Evolutionary conservation across 2,329 filamentous ascomycete genomes (phyloP).

Genomic region (Colletotrichum plurivorum): DNA sequence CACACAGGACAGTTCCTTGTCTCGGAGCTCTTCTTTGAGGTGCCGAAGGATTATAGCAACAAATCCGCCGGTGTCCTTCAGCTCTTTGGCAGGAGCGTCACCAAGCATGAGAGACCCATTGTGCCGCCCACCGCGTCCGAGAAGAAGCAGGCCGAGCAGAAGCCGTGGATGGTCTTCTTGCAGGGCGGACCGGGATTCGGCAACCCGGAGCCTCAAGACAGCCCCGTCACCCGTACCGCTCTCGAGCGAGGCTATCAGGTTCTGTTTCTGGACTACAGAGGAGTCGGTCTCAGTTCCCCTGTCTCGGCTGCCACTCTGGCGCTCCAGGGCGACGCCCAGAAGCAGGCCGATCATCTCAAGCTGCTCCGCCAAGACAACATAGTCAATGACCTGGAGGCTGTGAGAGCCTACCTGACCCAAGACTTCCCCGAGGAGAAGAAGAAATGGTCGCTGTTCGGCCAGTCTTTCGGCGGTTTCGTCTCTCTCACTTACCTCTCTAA

Average conservation of each 20-base stretch:
- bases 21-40: conserved; percentile 88
- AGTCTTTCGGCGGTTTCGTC: conserved; percentile 94
- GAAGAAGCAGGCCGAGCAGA: conserved; percentile 54
- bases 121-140: conserved; percentile 57
- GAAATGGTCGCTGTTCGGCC: conserved; percentile 89
- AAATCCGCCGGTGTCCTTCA: conserved; percentile 73
- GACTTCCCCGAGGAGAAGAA: conserved; percentile 78
- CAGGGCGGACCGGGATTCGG: conserved; percentile 90
- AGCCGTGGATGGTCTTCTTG: conserved; percentile 79
- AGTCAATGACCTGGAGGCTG: conserved; percentile 89
- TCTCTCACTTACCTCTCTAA: conserved; percentile 86
- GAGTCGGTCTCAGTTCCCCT: conserved; percentile 87
- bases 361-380: conserved; percentile 92
- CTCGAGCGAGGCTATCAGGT: conserved; percentile 88
- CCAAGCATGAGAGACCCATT: conserved; percentile 75
- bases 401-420: conserved; percentile 80
- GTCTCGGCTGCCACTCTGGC: conserved; percentile 81
- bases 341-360: conserved; percentile 86
- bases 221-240: conserved; percentile 77
- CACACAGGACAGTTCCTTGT: conserved; percentile 78
- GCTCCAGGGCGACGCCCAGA: conserved; percentile 71
- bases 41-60: conserved; percentile 83
- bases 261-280: conserved; percentile 90
- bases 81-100: conserved; percentile 83
- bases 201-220: conserved; percentile 81